Percentiles rank a stretch among this genome's conserved stretches.
Conservation (phyloP, 2,329 filamentous ascomycete species). For the Monilinia aucupariae region DNA sequence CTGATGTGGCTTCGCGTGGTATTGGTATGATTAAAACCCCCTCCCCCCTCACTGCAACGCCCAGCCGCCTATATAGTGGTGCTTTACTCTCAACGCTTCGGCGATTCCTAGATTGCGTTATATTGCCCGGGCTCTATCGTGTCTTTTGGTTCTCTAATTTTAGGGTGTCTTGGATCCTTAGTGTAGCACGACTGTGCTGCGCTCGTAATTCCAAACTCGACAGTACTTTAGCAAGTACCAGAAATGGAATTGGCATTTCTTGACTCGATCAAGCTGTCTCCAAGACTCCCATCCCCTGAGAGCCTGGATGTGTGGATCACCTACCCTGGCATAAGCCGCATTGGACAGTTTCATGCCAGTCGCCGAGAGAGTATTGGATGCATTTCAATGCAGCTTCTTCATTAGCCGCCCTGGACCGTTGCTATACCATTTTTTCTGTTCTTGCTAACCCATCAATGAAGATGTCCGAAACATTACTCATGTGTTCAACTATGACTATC, state of each 20-base stretch:
- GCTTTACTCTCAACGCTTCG: conserved; percentile 89
- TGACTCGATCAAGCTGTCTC: conserved; percentile 73
- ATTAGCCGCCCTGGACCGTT: conserved; percentile 52
- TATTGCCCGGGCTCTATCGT: conserved; percentile 82
- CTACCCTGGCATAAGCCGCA: conserved; percentile 45
- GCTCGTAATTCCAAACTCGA: conserved; percentile 73
- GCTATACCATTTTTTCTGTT: conserved; percentile 53
- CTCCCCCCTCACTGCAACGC: conserved; percentile 47
- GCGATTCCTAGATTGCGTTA: conserved; percentile 83
- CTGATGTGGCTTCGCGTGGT: conserved; percentile 99
- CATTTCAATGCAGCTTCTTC: conserved; percentile 35
- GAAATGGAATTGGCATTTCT: conserved; percentile 73
- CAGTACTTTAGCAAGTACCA: conserved; percentile 58
- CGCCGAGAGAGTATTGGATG: conserved; percentile 39
- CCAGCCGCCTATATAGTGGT: conserved; percentile 58
- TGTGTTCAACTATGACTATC: conserved; percentile 99
- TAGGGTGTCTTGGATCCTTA: conserved; percentile 81
- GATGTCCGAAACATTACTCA: conserved; percentile 99
- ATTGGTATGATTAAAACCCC: conserved; percentile 90
- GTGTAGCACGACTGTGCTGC: conserved; percentile 64
- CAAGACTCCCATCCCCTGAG: conserved; percentile 56
- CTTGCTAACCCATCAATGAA: conserved; percentile 81
- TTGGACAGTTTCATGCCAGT: conserved; percentile 36
- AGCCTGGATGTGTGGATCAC: conserved; percentile 55
- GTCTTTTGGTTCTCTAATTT: conserved; percentile 75